Conservation (phyloP, 768 basidiomycete species). For the Russula sp. region DNA sequence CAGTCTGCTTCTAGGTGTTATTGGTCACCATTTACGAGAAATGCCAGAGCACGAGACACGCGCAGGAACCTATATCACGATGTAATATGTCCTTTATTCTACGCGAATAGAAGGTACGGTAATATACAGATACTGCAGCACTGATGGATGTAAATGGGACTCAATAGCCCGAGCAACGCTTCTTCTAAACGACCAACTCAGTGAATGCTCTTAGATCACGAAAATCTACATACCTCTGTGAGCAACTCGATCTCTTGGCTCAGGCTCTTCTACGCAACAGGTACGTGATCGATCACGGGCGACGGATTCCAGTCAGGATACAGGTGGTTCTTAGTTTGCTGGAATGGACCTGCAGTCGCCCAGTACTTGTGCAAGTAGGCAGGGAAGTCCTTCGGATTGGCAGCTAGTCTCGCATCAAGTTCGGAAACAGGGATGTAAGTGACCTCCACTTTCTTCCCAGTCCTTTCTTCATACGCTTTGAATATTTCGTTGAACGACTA, state of each 20-base stretch:
- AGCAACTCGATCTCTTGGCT: neutral
- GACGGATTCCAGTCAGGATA: constrained; percentile 32
- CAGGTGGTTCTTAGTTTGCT: constrained; percentile 18
- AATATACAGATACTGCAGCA: neutral
- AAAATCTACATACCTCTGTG: neutral
- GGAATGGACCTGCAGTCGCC: constrained; percentile 19
- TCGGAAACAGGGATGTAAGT: constrained; percentile 24
- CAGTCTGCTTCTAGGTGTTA: too few relatives aligned
- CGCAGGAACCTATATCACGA: neutral
- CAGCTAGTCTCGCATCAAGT: constrained; percentile 17
- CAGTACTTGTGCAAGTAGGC: constrained; percentile 16
- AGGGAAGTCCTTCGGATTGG: constrained; percentile 20
- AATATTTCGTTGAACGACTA: constrained; percentile 29
- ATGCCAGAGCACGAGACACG: neutral
- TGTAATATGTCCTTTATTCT: neutral
- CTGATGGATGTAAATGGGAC: neutral
- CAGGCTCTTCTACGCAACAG: neutral
- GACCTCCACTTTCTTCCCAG: constrained; percentile 30
- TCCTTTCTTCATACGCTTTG: constrained; percentile 26
- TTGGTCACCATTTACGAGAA: too few relatives aligned
- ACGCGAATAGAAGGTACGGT: neutral
- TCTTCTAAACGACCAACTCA: neutral
- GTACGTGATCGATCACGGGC: constrained; percentile 18
- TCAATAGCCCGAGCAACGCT: neutral
- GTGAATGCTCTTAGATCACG: neutral